phyloP scores from a whole-genome alignment of 1,139 yeast genomes.

The Scheffersomyces stambukii region DNA sequence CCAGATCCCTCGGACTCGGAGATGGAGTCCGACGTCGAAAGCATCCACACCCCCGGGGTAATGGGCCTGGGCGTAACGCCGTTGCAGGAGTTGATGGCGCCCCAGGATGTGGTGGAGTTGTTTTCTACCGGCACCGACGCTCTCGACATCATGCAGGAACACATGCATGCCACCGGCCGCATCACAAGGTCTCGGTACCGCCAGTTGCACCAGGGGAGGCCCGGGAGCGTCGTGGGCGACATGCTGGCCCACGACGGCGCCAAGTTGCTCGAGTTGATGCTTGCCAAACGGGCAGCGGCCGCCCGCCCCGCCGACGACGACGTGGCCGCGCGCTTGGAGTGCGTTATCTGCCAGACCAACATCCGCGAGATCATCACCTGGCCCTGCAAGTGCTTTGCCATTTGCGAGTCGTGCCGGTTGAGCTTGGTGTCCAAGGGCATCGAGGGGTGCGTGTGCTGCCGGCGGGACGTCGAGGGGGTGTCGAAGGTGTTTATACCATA shows the following conservation, averaged over 20 bases:
- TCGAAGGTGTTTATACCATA: constrained; percentile 50
- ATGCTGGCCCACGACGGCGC: constrained; percentile 15
- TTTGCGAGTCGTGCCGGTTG: constrained; percentile 79
- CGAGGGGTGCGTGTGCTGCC: constrained; percentile 82
- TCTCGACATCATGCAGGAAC: constrained; percentile 30
- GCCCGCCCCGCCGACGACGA: constrained; percentile 11
- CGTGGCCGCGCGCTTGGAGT: constrained; percentile 31
- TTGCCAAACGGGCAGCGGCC: constrained; percentile 10
- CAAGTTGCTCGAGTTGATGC: constrained; percentile 15
- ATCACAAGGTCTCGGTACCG: constrained; percentile 43
- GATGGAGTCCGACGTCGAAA: constrained; percentile 4
- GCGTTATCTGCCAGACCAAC: constrained; percentile 80
- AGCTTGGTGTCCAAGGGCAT: constrained; percentile 73
- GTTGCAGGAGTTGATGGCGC: constrained; percentile 26
- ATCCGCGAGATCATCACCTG: constrained; percentile 77
- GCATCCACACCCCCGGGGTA: background rate
- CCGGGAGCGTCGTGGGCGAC: constrained; percentile 1
- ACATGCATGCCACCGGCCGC: constrained; percentile 24
- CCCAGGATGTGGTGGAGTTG: constrained; percentile 27
- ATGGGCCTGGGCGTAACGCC: constrained; percentile 5
- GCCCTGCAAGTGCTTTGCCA: constrained; percentile 91
- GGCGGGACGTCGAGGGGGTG: constrained; percentile 63
- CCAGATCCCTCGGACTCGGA: constrained; percentile 9
- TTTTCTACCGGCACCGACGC: constrained; percentile 15
- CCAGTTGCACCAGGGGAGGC: constrained; percentile 4